These are phyloP conservation scores for Cytospora mali DNA, from an alignment of 2,329 filamentous ascomycete genomes.

Conservation along the genomic window DNA sequence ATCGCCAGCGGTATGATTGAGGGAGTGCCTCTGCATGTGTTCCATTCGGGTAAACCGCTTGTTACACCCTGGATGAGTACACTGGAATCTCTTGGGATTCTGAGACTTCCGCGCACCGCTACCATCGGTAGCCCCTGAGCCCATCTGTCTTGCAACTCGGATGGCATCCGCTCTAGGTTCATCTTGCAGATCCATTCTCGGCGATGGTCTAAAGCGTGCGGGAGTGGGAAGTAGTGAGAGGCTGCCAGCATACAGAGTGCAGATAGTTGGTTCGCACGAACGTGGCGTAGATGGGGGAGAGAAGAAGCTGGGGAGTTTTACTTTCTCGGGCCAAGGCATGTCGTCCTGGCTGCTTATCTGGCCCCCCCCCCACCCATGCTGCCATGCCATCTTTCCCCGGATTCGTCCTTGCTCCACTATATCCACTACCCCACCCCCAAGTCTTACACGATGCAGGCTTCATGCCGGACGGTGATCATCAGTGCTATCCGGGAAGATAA, in stretches of 20 bases:
- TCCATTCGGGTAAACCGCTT: constrained; percentile 60
- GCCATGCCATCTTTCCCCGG: background rate
- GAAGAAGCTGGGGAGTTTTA: constrained; percentile 1
- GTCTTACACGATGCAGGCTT: background rate
- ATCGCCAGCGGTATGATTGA: constrained; percentile 58
- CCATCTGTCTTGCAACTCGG: constrained; percentile 2
- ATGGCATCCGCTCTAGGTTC: constrained; percentile 8
- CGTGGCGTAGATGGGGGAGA: constrained; percentile 23
- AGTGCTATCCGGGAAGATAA: constrained; percentile 2
- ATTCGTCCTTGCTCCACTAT: constrained; percentile 4
- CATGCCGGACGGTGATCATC: constrained; percentile 3
- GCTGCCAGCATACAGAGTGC: background rate
- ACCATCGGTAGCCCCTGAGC: background rate
- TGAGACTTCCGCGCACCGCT: constrained; percentile 14
- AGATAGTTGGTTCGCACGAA: background rate
- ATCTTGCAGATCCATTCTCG: constrained; percentile 15
- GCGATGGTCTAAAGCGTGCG: background rate
- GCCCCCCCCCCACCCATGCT: background rate
- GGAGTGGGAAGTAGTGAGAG: constrained; percentile 11
- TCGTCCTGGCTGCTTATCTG: constrained; percentile 14
- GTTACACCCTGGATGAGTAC: constrained; percentile 49
- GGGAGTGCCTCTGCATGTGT: constrained; percentile 59
- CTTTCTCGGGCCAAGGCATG: constrained; percentile 3
- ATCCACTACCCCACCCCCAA: constrained; percentile 14
- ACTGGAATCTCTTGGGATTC: constrained; percentile 34